Percentiles rank a stretch among this genome's conserved stretches.
Evolutionary conservation across 2,329 filamentous ascomycete species (phyloP).

Genomic region (Xylariaceae sp.): DNA sequence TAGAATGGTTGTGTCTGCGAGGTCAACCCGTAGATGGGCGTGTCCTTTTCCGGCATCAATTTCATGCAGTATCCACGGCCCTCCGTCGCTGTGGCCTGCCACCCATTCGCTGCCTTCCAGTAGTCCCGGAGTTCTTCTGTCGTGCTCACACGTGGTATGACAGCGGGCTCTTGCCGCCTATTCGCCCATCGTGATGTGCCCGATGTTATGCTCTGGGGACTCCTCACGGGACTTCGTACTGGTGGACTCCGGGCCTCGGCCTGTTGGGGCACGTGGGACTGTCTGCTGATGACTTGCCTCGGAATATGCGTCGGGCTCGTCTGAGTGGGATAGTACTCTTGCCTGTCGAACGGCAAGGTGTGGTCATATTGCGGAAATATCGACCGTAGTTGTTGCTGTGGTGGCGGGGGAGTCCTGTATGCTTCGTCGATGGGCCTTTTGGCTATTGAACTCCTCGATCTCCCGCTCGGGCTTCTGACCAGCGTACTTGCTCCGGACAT

Average conservation of each 20-base stretch:
- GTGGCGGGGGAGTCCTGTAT: slow-evolving; percentile 17
- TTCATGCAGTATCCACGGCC: slow-evolving; percentile 57
- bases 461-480: slow-evolving; percentile 43
- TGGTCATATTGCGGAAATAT: slow-evolving; percentile 76
- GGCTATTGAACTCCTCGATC: slow-evolving; percentile 53
- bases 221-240: slow-evolving; percentile 26
- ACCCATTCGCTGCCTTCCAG: slow-evolving; percentile 68
- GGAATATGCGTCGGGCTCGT: slow-evolving; percentile 61
- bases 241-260: slow-evolving; percentile 24
- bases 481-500: slow-evolving; percentile 48
- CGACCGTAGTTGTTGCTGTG: slow-evolving; percentile 51
- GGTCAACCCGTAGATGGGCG: slow-evolving; percentile 63
- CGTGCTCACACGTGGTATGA: slow-evolving; percentile 47
- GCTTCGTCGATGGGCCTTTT: slow-evolving; percentile 44
- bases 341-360: slow-evolving; percentile 59
- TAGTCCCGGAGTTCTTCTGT: slow-evolving; percentile 60
- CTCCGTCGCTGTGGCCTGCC: slow-evolving; percentile 57
- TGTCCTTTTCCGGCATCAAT: slow-evolving; percentile 51
- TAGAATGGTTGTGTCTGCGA: slow-evolving; percentile 63
- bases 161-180: slow-evolving; percentile 36
- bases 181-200: slow-evolving; percentile 25
- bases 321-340: slow-evolving; percentile 67
- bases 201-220: slow-evolving; percentile 27
- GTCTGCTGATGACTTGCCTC: slow-evolving; percentile 59
- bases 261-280: slow-evolving; percentile 50